Conservation (phyloP, 768 basidiomycete species). For the Mycena capillaripes region DNA sequence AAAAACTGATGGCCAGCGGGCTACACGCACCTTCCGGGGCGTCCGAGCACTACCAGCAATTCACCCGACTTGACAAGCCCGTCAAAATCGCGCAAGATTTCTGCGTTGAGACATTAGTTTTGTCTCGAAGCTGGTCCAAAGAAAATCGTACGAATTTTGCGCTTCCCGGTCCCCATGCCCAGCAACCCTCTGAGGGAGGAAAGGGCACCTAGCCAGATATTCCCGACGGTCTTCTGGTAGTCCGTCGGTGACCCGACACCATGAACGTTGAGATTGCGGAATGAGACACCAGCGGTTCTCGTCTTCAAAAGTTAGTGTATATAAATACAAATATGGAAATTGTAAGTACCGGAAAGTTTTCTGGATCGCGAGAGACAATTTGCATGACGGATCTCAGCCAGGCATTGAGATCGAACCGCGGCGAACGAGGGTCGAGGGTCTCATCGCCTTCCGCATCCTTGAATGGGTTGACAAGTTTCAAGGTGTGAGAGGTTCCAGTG, state of each 20-base stretch:
- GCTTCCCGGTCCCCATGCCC: conserved; percentile 40
- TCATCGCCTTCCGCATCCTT: conserved; percentile 43
- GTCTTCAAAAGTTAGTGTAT: background rate
- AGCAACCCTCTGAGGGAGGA: conserved; percentile 29
- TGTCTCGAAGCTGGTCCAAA: background rate
- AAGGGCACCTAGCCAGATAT: conserved; percentile 43
- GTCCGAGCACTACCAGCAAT: conserved; percentile 63
- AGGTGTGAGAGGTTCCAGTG: conserved; percentile 5
- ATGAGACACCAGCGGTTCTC: conserved; percentile 52
- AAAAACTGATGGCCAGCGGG: background rate
- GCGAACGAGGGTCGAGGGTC: conserved; percentile 50
- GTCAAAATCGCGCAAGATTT: conserved; percentile 62
- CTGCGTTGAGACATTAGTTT: conserved; percentile 6
- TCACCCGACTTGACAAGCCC: conserved; percentile 64
- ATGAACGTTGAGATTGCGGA: conserved; percentile 50
- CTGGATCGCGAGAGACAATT: conserved; percentile 42
- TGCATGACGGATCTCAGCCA: conserved; percentile 49
- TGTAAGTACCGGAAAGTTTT: conserved; percentile 38
- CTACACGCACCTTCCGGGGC: conserved; percentile 49
- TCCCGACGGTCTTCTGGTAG: conserved; percentile 58
- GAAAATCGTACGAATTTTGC: conserved; percentile 33
- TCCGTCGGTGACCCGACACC: conserved; percentile 50
- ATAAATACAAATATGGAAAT: background rate
- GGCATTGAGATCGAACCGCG: conserved; percentile 48
- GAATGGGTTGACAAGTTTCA: conserved; percentile 41